Evolutionary conservation across 2,329 filamentous ascomycete genomes (phyloP).

Genomic region (Colletotrichum musicola): DNA sequence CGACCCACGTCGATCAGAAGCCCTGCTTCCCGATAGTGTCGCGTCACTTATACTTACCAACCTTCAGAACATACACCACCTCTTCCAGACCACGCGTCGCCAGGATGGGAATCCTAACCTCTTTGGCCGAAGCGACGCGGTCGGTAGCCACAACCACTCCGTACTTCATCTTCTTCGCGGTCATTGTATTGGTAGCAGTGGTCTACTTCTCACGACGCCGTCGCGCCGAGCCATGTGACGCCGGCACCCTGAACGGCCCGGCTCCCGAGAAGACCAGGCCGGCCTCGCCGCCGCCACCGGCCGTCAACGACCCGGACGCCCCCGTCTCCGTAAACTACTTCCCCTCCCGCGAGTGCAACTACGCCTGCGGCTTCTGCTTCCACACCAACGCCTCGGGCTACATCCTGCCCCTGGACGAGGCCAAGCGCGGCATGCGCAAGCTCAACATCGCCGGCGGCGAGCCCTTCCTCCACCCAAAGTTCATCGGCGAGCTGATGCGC

Average conservation of each 20-base stretch:
- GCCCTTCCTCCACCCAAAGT: slow-evolving; percentile 62
- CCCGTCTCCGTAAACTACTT: slow-evolving; percentile 40
- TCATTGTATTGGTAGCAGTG: neutral
- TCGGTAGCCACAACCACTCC: neutral
- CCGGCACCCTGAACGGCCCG: neutral
- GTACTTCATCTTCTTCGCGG: neutral
- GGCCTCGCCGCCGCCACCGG: neutral
- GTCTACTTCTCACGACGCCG: slow-evolving; percentile 5
- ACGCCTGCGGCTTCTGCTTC: slow-evolving; percentile 66
- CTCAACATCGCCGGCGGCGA: slow-evolving; percentile 69
- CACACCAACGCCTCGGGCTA: slow-evolving; percentile 65
- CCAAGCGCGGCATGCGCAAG: slow-evolving; percentile 63
- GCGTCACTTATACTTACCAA: neutral
- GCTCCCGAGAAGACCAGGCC: slow-evolving; percentile 4
- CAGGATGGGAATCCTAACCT: slow-evolving; percentile 3
- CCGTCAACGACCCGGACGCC: slow-evolving; percentile 3
- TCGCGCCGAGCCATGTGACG: neutral
- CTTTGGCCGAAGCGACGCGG: neutral
- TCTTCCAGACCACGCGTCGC: no score
- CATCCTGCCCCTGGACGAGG: slow-evolving; percentile 53
- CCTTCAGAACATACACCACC: no score
- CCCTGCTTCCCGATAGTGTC: slow-evolving; percentile 11
- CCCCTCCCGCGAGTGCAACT: slow-evolving; percentile 39
- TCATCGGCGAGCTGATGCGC: slow-evolving; percentile 56
- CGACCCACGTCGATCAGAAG: neutral